Percentiles rank a stretch among this genome's conserved stretches.
phyloP scores from a whole-genome alignment of 2,329 filamentous ascomycete genomes.

The Fusarium sp. region DNA sequence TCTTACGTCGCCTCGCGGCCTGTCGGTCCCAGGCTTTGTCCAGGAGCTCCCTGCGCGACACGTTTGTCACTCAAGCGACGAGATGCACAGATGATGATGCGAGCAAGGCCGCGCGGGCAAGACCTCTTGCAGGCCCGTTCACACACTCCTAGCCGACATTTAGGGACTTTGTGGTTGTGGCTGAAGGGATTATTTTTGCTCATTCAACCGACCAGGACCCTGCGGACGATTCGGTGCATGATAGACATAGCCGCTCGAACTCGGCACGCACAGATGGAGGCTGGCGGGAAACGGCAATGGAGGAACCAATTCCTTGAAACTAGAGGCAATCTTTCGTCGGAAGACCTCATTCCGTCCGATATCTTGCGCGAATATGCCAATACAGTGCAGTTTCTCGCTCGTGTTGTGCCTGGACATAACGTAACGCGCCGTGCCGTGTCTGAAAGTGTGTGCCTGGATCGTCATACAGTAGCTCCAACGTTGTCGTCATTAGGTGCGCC shows the following conservation, averaged over 20 bases:
- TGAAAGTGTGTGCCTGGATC: constrained; percentile 22
- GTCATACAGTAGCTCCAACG: constrained; percentile 29
- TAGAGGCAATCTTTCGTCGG: background rate
- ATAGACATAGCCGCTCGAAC: constrained; percentile 18
- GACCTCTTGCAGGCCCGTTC: constrained; percentile 41
- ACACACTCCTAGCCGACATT: constrained; percentile 12
- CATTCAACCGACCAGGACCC: constrained; percentile 15
- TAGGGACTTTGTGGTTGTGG: constrained; percentile 29
- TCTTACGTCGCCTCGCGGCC: constrained; percentile 37
- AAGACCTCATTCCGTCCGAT: background rate
- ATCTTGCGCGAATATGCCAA: background rate
- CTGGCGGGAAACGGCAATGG: constrained; percentile 7
- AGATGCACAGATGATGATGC: constrained; percentile 40
- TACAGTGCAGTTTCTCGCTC: background rate
- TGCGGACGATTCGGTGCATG: constrained; percentile 13
- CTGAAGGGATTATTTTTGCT: constrained; percentile 29
- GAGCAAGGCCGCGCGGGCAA: constrained; percentile 24
- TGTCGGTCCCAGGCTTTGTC: constrained; percentile 25
- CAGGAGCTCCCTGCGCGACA: constrained; percentile 43
- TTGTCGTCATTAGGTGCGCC: constrained; percentile 24
- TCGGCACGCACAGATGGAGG: constrained; percentile 26
- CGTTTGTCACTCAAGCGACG: constrained; percentile 34
- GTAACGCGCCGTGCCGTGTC: constrained; percentile 30
- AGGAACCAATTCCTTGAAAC: constrained; percentile 7
- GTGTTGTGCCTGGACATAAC: constrained; percentile 12